A percentile compares a stretch with the other conserved stretches of the same genome.
Conservation (phyloP, 805 yeast genomes). For the Candida pseudoglaebosa region DNA sequence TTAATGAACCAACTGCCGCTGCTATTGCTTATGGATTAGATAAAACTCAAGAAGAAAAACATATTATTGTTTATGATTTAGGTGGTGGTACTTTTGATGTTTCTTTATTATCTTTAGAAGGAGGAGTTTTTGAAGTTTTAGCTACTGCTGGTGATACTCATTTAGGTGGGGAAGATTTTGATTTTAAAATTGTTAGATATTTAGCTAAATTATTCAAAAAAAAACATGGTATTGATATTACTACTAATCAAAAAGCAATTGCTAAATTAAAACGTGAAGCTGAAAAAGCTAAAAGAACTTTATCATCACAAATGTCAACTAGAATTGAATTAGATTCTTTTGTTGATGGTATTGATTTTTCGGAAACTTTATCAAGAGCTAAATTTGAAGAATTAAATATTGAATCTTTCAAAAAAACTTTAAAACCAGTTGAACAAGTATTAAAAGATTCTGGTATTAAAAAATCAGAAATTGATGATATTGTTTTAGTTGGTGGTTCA, state of each 20-base stretch:
- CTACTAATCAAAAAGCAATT: constrained; percentile 39
- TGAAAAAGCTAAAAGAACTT: constrained; percentile 48
- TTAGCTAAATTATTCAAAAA: constrained; percentile 41
- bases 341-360: constrained; percentile 46
- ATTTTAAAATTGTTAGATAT: constrained; percentile 41
- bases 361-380: constrained; percentile 45
- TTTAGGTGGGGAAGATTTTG: constrained; percentile 51
- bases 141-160: constrained; percentile 50
- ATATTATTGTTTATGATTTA: constrained; percentile 45
- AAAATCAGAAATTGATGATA: constrained; percentile 43
- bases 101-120: constrained; percentile 57
- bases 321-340: constrained; percentile 45
- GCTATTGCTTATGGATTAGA: constrained; percentile 61
- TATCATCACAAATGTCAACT: constrained; percentile 42
- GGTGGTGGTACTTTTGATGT: constrained; percentile 71
- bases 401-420: constrained; percentile 42
- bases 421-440: constrained; percentile 46
- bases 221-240: constrained; percentile 41
- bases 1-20: constrained; percentile 89
- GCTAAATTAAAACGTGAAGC: constrained; percentile 47
- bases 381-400: constrained; percentile 47
- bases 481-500: constrained; percentile 48
- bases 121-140: constrained; percentile 46
- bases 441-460: constrained; percentile 43
- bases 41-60: constrained; percentile 56